Evolutionary conservation across 2,329 filamentous ascomycete species (phyloP), one percentile per base, ranked within the genome.

Genomic region (Cytospora schulzeri): DNA sequence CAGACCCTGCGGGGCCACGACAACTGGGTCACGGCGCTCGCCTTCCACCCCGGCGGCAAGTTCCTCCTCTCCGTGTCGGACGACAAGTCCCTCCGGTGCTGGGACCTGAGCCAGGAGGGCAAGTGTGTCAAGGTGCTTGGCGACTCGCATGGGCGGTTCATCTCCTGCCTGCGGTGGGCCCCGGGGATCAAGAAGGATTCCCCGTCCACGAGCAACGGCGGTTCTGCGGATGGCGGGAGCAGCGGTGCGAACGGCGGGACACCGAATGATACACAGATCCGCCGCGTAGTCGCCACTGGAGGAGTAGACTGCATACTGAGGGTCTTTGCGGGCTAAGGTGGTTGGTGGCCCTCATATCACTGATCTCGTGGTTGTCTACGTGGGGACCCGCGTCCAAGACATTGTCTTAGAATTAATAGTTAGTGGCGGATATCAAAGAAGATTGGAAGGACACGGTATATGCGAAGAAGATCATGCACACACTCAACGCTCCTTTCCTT

Each of bases 41-140:
- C 92, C 14, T 98, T 97, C 75, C 94, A 97, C 72, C 94, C 94
- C 0, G 91, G 92, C 11, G 94, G 94, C 54, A 96, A 94, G 76
- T 97, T 95, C 72, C 83, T 98, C 1, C 78, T 98, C 7, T 93
- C 90, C 7, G 91, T 91, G 22, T 86, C 90, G 14, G 94, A 97
- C 74, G 94, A 97, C 79, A 96, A 95, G 79, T 93, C 92, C 4
- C 83, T 97, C 66, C 85, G 93, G 63, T 97, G 93, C 80, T 98
- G 94, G 94, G 94, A 98, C 78, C 80, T 97, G 22, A 85, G 85
- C 38, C 94, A 97, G 74, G 92, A 96, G 75, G 92, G 91, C 48
- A 93, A 93, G 72, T 94, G 92, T 71, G 92, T 97, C 70, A 94
- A 94, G 77, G 88, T 88, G 0, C 79, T 97, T 17, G 82, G 84